A percentile compares a stretch with the other conserved stretches of the same genome.
These are phyloP conservation scores for Medicago truncatula DNA, from an alignment of 306 rosid species.

Conservation along the genomic window DNA sequence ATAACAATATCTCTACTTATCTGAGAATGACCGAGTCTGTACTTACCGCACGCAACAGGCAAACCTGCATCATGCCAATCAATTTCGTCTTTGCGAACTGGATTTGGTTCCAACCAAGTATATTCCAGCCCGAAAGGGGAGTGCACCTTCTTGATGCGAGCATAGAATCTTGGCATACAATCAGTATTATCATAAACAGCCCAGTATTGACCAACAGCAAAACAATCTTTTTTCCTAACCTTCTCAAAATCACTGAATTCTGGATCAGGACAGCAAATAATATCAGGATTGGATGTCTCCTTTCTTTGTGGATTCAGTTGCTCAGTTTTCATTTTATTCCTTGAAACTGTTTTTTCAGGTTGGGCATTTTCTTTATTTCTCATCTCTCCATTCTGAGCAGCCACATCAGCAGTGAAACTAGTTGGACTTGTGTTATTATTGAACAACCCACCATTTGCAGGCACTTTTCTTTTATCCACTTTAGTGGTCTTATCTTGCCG, in stretches of 20 bases:
- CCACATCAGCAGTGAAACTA: constrained; percentile 30
- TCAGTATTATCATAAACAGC: constrained; percentile 70
- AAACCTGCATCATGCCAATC: constrained; percentile 61
- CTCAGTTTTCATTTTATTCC: constrained; percentile 30
- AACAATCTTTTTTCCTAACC: constrained; percentile 53
- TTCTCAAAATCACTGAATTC: constrained; percentile 77
- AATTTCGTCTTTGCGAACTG: constrained; percentile 55
- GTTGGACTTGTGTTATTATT: constrained; percentile 33
- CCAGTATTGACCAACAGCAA: constrained; percentile 72
- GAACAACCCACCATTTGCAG: constrained; percentile 39
- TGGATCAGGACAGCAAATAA: constrained; percentile 60
- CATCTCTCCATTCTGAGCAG: constrained; percentile 36
- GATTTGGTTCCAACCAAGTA: constrained; percentile 77
- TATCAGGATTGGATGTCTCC: background rate
- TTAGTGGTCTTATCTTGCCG: constrained; percentile 33
- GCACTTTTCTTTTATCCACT: constrained; percentile 44
- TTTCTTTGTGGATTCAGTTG: background rate
- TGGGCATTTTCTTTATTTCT: constrained; percentile 31
- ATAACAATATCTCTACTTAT: constrained; percentile 44
- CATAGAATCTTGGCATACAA: constrained; percentile 91
- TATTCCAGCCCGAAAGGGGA: constrained; percentile 68
- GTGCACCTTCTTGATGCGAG: constrained; percentile 66
- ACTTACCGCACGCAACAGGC: constrained; percentile 83
- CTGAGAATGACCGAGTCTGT: constrained; percentile 49
- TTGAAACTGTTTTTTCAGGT: constrained; percentile 43